A percentile compares a stretch with the other conserved stretches of the same genome.
Conservation (phyloP, 2,329 filamentous ascomycete species). For the Exophiala sp. region DNA sequence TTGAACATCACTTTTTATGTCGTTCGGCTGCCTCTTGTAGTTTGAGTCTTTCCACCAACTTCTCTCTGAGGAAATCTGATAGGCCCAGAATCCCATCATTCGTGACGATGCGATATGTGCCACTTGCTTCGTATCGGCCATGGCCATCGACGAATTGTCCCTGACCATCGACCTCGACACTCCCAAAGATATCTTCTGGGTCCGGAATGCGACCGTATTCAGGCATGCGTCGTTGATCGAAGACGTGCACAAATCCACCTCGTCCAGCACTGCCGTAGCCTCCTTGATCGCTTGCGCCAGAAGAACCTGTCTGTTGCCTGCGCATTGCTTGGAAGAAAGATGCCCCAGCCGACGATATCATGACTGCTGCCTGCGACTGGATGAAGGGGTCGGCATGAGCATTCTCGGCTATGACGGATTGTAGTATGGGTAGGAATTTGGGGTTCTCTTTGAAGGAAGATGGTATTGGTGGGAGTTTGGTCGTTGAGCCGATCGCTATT, state of each 20-base stretch:
- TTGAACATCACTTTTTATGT: slow-evolving; percentile 8
- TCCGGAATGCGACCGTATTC: slow-evolving; percentile 62
- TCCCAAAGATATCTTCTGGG: slow-evolving; percentile 65
- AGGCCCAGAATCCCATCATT: slow-evolving; percentile 56
- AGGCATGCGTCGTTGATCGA: slow-evolving; percentile 57
- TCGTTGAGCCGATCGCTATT: slow-evolving; percentile 53
- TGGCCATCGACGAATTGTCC: slow-evolving; percentile 55
- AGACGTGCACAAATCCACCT: slow-evolving; percentile 63
- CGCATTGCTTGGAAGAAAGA: slow-evolving; percentile 32
- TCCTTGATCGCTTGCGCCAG: slow-evolving; percentile 58
- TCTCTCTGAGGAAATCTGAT: slow-evolving; percentile 49
- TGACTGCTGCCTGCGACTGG: slow-evolving; percentile 57
- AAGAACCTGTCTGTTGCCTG: slow-evolving; percentile 47
- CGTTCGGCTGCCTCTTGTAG: slow-evolving; percentile 29
- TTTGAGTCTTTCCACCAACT: slow-evolving; percentile 46
- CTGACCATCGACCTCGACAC: slow-evolving; percentile 57
- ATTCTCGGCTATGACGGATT: slow-evolving; percentile 53
- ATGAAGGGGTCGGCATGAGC: slow-evolving; percentile 56
- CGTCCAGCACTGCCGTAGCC: slow-evolving; percentile 56
- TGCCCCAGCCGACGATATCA: slow-evolving; percentile 54
- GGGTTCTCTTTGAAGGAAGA: slow-evolving; percentile 56
- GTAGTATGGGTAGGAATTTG: slow-evolving; percentile 54
- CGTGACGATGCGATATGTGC: slow-evolving; percentile 60
- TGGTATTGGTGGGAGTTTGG: slow-evolving; percentile 53
- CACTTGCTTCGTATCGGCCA: slow-evolving; percentile 59